Evolutionary conservation across 1,139 yeast species (phyloP).

Genomic region (Entelexis paramagnoliae): DNA sequence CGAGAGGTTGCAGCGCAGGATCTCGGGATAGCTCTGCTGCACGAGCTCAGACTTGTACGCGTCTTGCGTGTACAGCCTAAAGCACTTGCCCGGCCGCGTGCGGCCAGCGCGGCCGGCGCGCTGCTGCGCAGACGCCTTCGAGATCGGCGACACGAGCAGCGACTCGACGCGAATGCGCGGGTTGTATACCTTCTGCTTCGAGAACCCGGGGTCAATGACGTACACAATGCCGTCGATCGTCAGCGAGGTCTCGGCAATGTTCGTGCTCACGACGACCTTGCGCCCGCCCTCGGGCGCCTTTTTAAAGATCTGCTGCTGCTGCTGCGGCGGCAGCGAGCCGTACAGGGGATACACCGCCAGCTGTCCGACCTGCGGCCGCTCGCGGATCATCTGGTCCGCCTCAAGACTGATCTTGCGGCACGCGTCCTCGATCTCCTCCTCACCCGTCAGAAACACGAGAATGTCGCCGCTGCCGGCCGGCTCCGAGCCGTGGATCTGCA

Average conservation of each 20-base stretch:
- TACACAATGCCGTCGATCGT: conserved; percentile 96
- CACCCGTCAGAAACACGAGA: conserved; percentile 83
- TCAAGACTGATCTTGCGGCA: conserved; percentile 79
- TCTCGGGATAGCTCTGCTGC: conserved; percentile 94
- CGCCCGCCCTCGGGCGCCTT: conserved; percentile 90
- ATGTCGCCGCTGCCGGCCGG: conserved; percentile 71
- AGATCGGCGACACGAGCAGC: conserved; percentile 84
- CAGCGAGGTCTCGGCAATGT: conserved; percentile 94
- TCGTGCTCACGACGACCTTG: conserved; percentile 87
- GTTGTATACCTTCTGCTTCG: conserved; percentile 92
- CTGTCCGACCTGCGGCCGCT: conserved; percentile 66
- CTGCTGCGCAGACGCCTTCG: conserved; percentile 95
- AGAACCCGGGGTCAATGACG: conserved; percentile 95
- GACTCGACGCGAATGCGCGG: conserved; percentile 96
- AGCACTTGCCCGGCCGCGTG: conserved; percentile 97
- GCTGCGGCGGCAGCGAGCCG: conserved; percentile 92
- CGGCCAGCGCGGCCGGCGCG: conserved; percentile 99
- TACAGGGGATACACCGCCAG: conserved; percentile 81
- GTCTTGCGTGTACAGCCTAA: conserved; percentile 90
- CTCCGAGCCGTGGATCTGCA: conserved; percentile 94
- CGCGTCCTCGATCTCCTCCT: conserved; percentile 97
- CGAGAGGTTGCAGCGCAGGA: conserved; percentile 78
- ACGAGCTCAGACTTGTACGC: conserved; percentile 89
- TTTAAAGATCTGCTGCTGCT: conserved; percentile 86
- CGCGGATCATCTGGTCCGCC: conserved; percentile 78